Conservation (phyloP, 2,329 filamentous ascomycete genomes). For the Coniochaeta ligniaria region DNA sequence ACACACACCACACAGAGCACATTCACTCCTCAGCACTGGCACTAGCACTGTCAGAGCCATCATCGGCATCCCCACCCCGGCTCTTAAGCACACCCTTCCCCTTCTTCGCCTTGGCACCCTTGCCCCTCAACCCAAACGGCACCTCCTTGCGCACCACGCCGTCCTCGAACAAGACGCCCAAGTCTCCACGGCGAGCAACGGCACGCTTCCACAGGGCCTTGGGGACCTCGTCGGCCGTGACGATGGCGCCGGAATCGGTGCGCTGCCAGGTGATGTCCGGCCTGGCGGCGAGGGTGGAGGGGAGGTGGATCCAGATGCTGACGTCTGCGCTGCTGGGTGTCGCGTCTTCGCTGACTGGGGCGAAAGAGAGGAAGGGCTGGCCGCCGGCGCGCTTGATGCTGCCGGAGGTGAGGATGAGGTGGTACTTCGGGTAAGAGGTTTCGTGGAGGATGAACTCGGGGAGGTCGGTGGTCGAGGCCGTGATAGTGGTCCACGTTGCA, state of each 20-base stretch:
- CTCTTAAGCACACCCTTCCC: constrained; percentile 22
- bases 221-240: constrained; percentile 25
- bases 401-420: constrained; percentile 30
- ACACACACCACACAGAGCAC: not conserved
- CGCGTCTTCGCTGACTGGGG: constrained; percentile 21
- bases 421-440: constrained; percentile 36
- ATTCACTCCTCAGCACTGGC: not conserved
- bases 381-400: constrained; percentile 33
- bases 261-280: constrained; percentile 27
- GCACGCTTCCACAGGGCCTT: constrained; percentile 32
- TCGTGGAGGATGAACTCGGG: constrained; percentile 35
- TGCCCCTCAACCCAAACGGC: constrained; percentile 30
- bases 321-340: constrained; percentile 28
- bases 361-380: constrained; percentile 22
- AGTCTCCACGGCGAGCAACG: constrained; percentile 30
- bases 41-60: not conserved
- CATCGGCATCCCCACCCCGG: not conserved
- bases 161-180: constrained; percentile 34
- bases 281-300: constrained; percentile 22
- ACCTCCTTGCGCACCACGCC: constrained; percentile 35
- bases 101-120: constrained; percentile 31
- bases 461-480: constrained; percentile 22
- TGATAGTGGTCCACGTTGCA: constrained; percentile 16
- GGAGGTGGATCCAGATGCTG: constrained; percentile 32
- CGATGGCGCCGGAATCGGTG: constrained; percentile 26